A percentile compares a stretch with the other conserved stretches of the same genome.
phyloP scores from a whole-genome alignment of 2,329 filamentous ascomycete genomes.

The Paecilomyces sp. region DNA sequence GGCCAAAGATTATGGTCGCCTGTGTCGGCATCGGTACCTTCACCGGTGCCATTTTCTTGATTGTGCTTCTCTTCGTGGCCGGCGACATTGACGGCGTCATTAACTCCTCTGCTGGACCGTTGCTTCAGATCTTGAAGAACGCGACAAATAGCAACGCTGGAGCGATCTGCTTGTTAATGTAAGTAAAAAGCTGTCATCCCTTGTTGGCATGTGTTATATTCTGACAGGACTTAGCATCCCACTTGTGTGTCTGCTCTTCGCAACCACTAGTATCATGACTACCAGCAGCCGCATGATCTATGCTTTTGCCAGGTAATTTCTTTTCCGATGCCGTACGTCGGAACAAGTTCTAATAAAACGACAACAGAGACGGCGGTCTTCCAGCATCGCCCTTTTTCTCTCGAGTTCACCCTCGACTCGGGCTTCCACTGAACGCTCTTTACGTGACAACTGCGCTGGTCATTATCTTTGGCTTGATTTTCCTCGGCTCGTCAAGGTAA shows the following conservation, averaged over 20 bases:
- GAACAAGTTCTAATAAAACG: not conserved
- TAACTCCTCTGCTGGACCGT: slow-evolving; percentile 47
- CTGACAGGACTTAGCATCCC: slow-evolving; percentile 41
- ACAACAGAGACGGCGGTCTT: slow-evolving; percentile 52
- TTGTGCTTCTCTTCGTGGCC: slow-evolving; percentile 58
- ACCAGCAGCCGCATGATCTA: slow-evolving; percentile 61
- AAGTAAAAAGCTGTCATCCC: slow-evolving; percentile 7
- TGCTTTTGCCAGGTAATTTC: slow-evolving; percentile 50
- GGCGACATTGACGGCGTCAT: slow-evolving; percentile 53
- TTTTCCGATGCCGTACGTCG: not conserved
- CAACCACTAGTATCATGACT: slow-evolving; percentile 58
- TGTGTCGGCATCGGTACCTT: slow-evolving; percentile 57
- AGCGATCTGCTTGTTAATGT: slow-evolving; percentile 58
- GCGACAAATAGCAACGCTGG: slow-evolving; percentile 57
- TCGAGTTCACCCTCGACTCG: slow-evolving; percentile 53
- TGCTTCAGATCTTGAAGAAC: slow-evolving; percentile 57
- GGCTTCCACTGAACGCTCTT: slow-evolving; percentile 61
- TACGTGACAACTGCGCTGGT: slow-evolving; percentile 54
- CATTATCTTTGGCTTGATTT: slow-evolving; percentile 62
- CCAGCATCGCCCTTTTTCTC: slow-evolving; percentile 56
- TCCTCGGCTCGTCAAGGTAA: slow-evolving; percentile 53
- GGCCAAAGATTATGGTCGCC: slow-evolving; percentile 60
- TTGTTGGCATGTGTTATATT: not conserved
- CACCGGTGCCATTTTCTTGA: slow-evolving; percentile 57
- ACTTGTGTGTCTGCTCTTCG: slow-evolving; percentile 57